Conservation (phyloP, 768 basidiomycete species). For the Neoboletus brunneissimus region DNA sequence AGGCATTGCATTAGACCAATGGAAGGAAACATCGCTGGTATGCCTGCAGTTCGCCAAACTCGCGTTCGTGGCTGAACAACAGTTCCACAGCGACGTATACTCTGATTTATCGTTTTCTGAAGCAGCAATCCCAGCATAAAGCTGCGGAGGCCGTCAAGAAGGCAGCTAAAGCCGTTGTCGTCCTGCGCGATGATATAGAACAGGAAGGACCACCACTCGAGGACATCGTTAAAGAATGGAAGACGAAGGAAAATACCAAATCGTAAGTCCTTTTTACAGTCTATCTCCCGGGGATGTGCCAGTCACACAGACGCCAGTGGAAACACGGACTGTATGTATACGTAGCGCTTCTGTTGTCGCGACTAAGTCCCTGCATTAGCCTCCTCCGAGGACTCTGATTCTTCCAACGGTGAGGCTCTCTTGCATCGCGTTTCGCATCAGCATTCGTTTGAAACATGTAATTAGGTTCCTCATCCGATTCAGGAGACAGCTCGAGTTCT, state of each 20-base stretch:
- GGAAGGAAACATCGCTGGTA: constrained; percentile 57
- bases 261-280: constrained; percentile 23
- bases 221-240: constrained; percentile 68
- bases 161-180: constrained; percentile 60
- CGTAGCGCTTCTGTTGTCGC: background rate
- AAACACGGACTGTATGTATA: constrained; percentile 24
- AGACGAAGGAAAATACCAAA: constrained; percentile 31
- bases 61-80: constrained; percentile 9
- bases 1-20: constrained; percentile 21
- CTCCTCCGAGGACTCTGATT: constrained; percentile 24
- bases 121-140: constrained; percentile 60
- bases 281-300: background rate
- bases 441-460: background rate
- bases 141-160: constrained; percentile 74
- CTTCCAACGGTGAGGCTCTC: constrained; percentile 25
- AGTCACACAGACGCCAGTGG: constrained; percentile 13
- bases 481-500: constrained; percentile 25
- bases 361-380: constrained; percentile 13
- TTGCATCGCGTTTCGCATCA: background rate
- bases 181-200: constrained; percentile 54
- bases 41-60: constrained; percentile 15
- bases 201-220: constrained; percentile 55
- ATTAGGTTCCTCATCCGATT: constrained; percentile 22
- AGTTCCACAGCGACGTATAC: constrained; percentile 61
- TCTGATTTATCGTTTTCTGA: constrained; percentile 72